These are phyloP conservation scores for Guadua angustifolia DNA, from an alignment of 176 grass and related monocot species.

Conservation along the genomic window DNA sequence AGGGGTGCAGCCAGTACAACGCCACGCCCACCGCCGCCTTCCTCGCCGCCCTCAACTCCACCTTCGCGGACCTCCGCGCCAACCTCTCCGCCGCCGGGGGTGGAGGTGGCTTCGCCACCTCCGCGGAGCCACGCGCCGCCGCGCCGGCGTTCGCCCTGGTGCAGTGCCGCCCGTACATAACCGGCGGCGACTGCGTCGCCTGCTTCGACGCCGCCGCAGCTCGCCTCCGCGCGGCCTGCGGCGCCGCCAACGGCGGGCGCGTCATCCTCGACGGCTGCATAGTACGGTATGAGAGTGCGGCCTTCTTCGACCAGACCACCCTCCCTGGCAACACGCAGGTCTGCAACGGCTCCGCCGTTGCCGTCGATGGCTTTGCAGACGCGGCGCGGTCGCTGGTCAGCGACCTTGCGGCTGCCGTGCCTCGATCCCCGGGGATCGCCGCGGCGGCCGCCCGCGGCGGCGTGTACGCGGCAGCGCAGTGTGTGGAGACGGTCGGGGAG, in stretches of 20 bases:
- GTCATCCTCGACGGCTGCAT: constrained; percentile 80
- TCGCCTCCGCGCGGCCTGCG: constrained; percentile 50
- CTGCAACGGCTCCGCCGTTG: constrained; percentile 50
- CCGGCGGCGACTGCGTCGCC: constrained; percentile 49
- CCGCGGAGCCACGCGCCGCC: constrained; percentile 42
- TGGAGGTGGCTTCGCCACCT: constrained; percentile 59
- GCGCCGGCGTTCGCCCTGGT: constrained; percentile 60
- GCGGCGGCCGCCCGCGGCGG: constrained; percentile 53
- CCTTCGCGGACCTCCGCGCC: constrained; percentile 57
- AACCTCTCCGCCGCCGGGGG: constrained; percentile 45
- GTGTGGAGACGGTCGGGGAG: constrained; percentile 63
- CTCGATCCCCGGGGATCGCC: constrained; percentile 38
- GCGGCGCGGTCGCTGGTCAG: constrained; percentile 48
- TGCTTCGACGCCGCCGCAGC: constrained; percentile 62
- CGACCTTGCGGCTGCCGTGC: constrained; percentile 58
- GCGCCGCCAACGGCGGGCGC: constrained; percentile 60
- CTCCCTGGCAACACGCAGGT: constrained; percentile 53
- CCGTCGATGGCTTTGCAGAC: constrained; percentile 19
- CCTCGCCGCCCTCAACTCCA: constrained; percentile 56
- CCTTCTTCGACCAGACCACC: constrained; percentile 73
- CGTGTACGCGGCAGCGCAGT: constrained; percentile 73
- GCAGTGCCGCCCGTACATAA: constrained; percentile 78
- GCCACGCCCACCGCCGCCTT: constrained; percentile 54
- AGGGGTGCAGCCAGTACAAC: constrained; percentile 77
- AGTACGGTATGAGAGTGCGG: constrained; percentile 69